A percentile compares a stretch with the other conserved stretches of the same genome.
These are phyloP conservation scores for Schwanniomyces polymorphus DNA, from an alignment of 805 yeast species.

Conservation along the genomic window DNA sequence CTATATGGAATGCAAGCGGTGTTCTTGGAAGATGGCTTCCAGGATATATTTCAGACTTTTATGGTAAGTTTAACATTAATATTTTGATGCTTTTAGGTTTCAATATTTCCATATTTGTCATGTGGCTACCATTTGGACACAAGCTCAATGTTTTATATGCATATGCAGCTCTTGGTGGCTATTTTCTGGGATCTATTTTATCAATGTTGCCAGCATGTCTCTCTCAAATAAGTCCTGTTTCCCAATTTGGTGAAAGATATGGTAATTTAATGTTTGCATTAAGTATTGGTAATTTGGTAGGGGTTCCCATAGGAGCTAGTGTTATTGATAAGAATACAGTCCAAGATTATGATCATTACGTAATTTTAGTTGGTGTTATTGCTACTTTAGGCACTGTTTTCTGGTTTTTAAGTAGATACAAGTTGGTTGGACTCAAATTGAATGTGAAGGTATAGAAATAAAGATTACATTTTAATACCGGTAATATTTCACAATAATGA, in stretches of 20 bases:
- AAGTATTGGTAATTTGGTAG: constrained; percentile 31
- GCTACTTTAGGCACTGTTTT: constrained; percentile 26
- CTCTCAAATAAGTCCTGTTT: constrained; percentile 55
- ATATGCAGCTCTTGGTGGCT: constrained; percentile 35
- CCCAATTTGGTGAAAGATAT: constrained; percentile 36
- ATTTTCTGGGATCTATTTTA: constrained; percentile 32
- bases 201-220: constrained; percentile 50
- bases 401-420: constrained; percentile 22
- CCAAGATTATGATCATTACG: constrained; percentile 28
- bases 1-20: constrained; percentile 31
- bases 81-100: constrained; percentile 28
- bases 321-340: constrained; percentile 26
- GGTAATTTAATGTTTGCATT: constrained; percentile 31
- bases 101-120: constrained; percentile 22
- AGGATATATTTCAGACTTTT: constrained; percentile 25
- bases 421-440: constrained; percentile 19
- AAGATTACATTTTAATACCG: neutral
- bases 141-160: constrained; percentile 23
- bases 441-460: constrained; percentile 17
- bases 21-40: constrained; percentile 32
- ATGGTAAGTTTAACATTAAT: constrained; percentile 32
- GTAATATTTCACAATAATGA: neutral
- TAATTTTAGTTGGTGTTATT: constrained; percentile 29
- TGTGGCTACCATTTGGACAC: constrained; percentile 37
- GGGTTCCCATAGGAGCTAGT: constrained; percentile 33